These are phyloP conservation scores for Croton laevigatus DNA, from an alignment of 441 rosid genomes.

Conservation along the genomic window DNA sequence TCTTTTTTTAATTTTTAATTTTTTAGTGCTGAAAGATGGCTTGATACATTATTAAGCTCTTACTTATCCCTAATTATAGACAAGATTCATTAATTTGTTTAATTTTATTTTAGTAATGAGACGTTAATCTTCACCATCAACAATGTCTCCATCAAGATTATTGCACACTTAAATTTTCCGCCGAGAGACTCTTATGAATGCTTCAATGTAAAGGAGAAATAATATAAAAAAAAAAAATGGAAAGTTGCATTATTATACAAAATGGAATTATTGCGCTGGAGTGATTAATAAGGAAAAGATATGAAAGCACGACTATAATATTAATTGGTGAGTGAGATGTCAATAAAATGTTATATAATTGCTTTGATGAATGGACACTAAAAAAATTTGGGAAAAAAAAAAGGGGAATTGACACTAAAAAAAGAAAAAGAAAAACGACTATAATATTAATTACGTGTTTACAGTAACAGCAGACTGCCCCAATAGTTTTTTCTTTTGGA, in stretches of 20 bases:
- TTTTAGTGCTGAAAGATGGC: neutral
- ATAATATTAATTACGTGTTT: too few species aligned
- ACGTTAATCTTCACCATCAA: neutral
- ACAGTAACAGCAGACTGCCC: too few species aligned
- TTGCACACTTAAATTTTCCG: too few species aligned
- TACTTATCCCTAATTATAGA: neutral
- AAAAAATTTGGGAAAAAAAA: too few species aligned
- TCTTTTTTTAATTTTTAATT: too few species aligned
- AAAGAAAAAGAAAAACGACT: too few species aligned
- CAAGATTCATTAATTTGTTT: neutral
- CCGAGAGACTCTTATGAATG: too few species aligned
- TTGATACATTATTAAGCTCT: neutral
- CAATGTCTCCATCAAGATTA: neutral
- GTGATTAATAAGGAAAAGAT: neutral
- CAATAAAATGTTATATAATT: neutral
- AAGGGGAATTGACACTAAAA: conserved; percentile 13
- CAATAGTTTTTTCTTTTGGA: too few species aligned
- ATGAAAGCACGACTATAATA: neutral
- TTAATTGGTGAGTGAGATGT: neutral
- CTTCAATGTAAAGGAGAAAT: too few species aligned
- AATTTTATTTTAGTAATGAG: neutral
- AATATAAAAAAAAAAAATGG: too few species aligned
- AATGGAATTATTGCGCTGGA: neutral
- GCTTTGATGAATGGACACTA: conserved; percentile 7
- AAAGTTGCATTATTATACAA: neutral